Conservation (phyloP, 1,284 basidiomycete genomes). For the Dichomitus squalens region DNA sequence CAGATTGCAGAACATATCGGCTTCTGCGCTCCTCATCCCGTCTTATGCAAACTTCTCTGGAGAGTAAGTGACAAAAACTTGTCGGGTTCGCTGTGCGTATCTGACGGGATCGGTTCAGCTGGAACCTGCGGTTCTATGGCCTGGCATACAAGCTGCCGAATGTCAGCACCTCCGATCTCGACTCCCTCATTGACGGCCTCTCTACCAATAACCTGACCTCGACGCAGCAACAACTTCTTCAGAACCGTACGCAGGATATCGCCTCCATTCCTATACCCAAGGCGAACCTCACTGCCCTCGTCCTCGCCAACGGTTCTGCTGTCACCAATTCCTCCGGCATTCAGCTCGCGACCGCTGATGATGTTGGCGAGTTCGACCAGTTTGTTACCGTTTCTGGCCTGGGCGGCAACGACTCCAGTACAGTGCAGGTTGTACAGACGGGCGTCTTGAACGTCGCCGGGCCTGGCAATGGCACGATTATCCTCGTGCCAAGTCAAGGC, state of each 20-base stretch:
- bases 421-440: too few relatives aligned
- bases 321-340: slow-evolving; percentile 27
- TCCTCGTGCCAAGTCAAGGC: slow-evolving; percentile 32
- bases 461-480: slow-evolving; percentile 33
- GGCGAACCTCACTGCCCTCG: slow-evolving; percentile 27
- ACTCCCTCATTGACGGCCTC: slow-evolving; percentile 28
- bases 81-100: background rate
- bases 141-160: slow-evolving; percentile 30
- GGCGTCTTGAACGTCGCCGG: slow-evolving; percentile 28
- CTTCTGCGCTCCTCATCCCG: slow-evolving; percentile 29
- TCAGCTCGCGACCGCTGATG: slow-evolving; percentile 25
- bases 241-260: slow-evolving; percentile 30
- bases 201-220: slow-evolving; percentile 27
- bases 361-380: slow-evolving; percentile 30
- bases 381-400: slow-evolving; percentile 26
- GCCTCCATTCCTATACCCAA: slow-evolving; percentile 28
- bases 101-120: slow-evolving; percentile 13
- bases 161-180: slow-evolving; percentile 27
- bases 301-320: slow-evolving; percentile 24
- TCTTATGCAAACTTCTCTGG: slow-evolving; percentile 30
- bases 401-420: slow-evolving; percentile 14
- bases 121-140: slow-evolving; percentile 33
- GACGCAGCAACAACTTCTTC: slow-evolving; percentile 26
- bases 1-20: slow-evolving; percentile 25
- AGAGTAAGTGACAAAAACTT: slow-evolving; percentile 13